These are phyloP conservation scores for Extremus antarcticus DNA, from an alignment of 495 filamentous ascomycete species.

Conservation along the genomic window DNA sequence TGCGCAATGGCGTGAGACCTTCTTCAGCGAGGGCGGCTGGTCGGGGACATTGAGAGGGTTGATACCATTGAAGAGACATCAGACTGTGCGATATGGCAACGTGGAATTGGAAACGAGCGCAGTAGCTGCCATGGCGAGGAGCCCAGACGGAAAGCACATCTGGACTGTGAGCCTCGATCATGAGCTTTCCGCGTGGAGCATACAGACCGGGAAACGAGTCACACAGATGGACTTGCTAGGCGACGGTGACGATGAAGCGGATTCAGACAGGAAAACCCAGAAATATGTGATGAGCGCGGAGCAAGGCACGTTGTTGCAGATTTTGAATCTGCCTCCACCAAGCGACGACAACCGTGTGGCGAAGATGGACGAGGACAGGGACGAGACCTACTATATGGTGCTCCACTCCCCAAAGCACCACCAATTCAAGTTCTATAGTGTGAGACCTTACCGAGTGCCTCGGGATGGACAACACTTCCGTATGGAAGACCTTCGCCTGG, in stretches of 20 bases:
- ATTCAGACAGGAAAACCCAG: no score
- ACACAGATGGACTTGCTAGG: slow-evolving; percentile 62
- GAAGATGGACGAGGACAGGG: not conserved
- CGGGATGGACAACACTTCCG: slow-evolving; percentile 34
- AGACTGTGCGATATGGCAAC: slow-evolving; percentile 54
- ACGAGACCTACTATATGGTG: slow-evolving; percentile 49
- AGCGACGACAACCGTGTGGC: slow-evolving; percentile 33
- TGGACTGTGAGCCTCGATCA: slow-evolving; percentile 84
- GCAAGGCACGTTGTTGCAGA: slow-evolving; percentile 58
- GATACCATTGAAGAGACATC: slow-evolving; percentile 56
- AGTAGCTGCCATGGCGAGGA: slow-evolving; percentile 51
- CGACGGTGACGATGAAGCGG: slow-evolving; percentile 41
- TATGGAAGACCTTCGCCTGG: slow-evolving; percentile 58
- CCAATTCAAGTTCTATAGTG: slow-evolving; percentile 92
- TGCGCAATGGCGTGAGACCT: slow-evolving; percentile 64
- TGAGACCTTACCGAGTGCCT: slow-evolving; percentile 51
- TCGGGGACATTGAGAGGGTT: slow-evolving; percentile 47
- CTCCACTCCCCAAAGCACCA: slow-evolving; percentile 80
- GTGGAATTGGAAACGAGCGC: slow-evolving; percentile 54
- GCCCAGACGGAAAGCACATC: slow-evolving; percentile 56
- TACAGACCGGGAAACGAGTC: slow-evolving; percentile 58
- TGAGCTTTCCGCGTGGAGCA: slow-evolving; percentile 75
- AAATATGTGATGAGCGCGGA: slow-evolving; percentile 68
- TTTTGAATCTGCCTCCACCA: slow-evolving; percentile 40
- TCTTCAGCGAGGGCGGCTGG: slow-evolving; percentile 73